Base-by-base conservation (phyloP, 2,329 filamentous ascomycete species). In the Boeremia lycopersici region DNA sequence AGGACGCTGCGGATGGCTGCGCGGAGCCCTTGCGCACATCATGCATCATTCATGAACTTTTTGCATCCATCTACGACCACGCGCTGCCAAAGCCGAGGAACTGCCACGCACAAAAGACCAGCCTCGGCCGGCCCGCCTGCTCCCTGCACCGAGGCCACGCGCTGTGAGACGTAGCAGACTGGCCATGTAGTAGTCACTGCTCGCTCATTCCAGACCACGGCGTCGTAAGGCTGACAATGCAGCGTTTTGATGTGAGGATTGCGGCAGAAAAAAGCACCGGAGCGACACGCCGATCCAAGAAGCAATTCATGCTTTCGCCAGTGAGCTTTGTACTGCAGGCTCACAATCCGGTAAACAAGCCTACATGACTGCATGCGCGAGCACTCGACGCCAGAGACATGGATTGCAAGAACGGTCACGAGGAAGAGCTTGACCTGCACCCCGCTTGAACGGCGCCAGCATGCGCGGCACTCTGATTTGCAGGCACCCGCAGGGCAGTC, bases 81-180 rank as follows among this genome's bases (percentile, higher is more conserved):
- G 28, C 25, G 34, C 19, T 40, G 34, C 34, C 30, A 33, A 57
- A 45, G 31, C 50, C 56, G 59, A 44, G 28, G 11, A 28, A 15
- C 34, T 35, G 41, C 47, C 40, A 41, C 25, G 26, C 19, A 53
- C 46, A 23, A 29, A 36, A 47, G 34, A 43, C 42, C 64, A 44
- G 58, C 49, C 42, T 63, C 64, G 66, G 66, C 51, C 48, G 51
- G 39, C 54, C 19, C 19, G 19, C 51, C 48, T 46, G 42, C 53
- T 42, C 47, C 52, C 41, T 55, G 53, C 44, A 53, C 56, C 53
- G 34, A 56, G 48, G 58, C 64, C 62, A 62, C 45, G 57, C 51
- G 39, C 51, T 54, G 51, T 57, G 55, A 61, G 59, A 65, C 63
- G 62, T 48, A 53, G 43, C 55, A 38, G 57, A 58, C 51, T 56